Evolutionary conservation across 345 rosid genomes (phyloP), one percentile per base, ranked within the genome.

Genomic region (Bruguiera gymnorhiza): DNA sequence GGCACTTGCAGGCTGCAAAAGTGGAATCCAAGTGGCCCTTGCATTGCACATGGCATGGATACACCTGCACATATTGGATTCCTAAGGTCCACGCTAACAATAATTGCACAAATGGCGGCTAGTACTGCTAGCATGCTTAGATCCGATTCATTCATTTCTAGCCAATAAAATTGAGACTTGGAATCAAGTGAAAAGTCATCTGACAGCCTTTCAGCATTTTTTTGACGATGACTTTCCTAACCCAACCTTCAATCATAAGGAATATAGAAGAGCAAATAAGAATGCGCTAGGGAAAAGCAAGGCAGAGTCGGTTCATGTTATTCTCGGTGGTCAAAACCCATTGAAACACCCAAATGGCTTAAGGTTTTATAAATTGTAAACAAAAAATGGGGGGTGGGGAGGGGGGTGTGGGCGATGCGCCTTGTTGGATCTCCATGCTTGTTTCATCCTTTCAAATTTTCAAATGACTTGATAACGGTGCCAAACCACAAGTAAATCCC

Each of bases 361-460:
- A 27, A 71, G n/a, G 19, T 20, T 3, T 16, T 27, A 23, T 10
- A 43, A 27, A 52, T 3, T 27, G 58, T 10, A 52, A 57, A 34
- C 3, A 16, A 11, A 50, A 23, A 75, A 34, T 27, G 0, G 10
- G 34, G 18, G 24, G 5, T 19, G 43, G 2, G 32, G 59, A 27
- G 1, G 10, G 34, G 20, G 32, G 6, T 10, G 43, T 3, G 32
- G 59, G 62, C 60, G 60, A 59, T 36, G 50, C 43, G 63, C 69
- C 43, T 34, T 75, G 81, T 76, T 83, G 79, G 66, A 80, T 60
- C 24, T 80, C 91, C 67, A 88, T 37, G 92, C 91, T 77, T 88
- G 93, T 88, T 24, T 88, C 97, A 51, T 83, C 83, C 83, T 86
- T 83, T 78, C 86, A 50, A 50, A 75, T 89, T 88, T 68, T 88